phyloP scores from a whole-genome alignment of 805 yeast species.

The Lachancea meyersii region DNA sequence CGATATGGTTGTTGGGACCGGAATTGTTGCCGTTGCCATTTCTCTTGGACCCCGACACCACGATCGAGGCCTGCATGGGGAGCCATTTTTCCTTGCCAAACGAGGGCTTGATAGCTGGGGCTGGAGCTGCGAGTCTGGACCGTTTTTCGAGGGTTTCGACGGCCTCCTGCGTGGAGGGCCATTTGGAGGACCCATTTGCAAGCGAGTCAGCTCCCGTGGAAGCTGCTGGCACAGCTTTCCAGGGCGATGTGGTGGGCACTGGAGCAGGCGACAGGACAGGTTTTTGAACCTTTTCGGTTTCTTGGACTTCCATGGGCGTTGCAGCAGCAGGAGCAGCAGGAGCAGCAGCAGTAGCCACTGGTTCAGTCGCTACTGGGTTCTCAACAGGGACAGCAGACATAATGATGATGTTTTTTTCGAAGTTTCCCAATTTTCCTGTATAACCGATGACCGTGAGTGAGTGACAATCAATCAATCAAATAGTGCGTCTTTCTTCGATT shows the following conservation, averaged over 20 bases:
- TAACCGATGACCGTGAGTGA: too few relatives aligned
- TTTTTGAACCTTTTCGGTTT: constrained; percentile 14
- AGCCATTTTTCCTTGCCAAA: constrained; percentile 62
- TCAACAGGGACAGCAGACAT: not conserved
- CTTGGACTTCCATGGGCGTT: constrained; percentile 8
- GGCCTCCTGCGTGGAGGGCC: constrained; percentile 36
- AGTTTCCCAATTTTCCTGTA: too few relatives aligned
- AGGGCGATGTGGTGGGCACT: constrained; percentile 31
- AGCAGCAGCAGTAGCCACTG: constrained; percentile 3
- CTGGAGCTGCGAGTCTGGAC: not conserved
- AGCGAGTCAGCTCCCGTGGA: constrained; percentile 12
- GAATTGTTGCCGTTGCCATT: constrained; percentile 9
- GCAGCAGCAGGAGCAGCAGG: too few relatives aligned
- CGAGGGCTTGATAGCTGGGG: constrained; percentile 17
- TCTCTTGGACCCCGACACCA: constrained; percentile 30
- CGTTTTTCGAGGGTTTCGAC: constrained; percentile 14
- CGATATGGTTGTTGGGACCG: constrained; percentile 1
- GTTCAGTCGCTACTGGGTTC: not conserved
- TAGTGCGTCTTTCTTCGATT: too few relatives aligned
- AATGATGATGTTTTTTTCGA: too few relatives aligned
- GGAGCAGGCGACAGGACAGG: constrained; percentile 31
- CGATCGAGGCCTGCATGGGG: constrained; percentile 56
- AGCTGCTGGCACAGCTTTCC: constrained; percentile 22
- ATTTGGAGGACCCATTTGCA: constrained; percentile 25
- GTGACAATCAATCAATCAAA: too few relatives aligned